Evolutionary conservation across 805 yeast genomes (phyloP), one percentile per base, ranked within the genome.

Genomic region (Saccharomycopsis selenospora): DNA sequence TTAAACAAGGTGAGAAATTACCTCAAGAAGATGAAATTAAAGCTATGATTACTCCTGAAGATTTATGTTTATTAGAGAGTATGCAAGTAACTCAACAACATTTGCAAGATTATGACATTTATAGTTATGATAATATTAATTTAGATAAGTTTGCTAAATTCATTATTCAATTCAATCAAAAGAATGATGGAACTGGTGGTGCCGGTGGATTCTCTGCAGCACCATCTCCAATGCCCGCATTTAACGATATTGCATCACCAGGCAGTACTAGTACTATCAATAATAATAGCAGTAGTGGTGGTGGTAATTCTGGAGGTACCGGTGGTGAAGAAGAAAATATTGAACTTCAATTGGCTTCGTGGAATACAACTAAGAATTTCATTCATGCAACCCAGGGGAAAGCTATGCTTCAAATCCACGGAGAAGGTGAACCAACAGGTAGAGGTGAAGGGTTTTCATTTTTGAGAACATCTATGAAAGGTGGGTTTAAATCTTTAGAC

Each of bases 391-490:
- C 95, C 22, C 98, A 90, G 61, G 95, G 96, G 48, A 90, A 95
- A 59, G 95, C 97, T 0, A 93, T 93, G 97, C 72, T 93, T 40
- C 96, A 89, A 60, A 76, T 93, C 23, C 87, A 87, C 61, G 96
- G 96, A 11, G 90, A 82, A 47, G 98, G 98, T 43, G 98, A 93
- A 63, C 95, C 96, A 1, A 80, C 95, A 0, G 95, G 95, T 22
- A 79, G 85, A 54, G 93, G 95, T 2, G 85, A 87, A 55, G 95
- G 91, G 0, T 85, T 85, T 56, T 87, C 96, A 7, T 85, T 91
- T 56, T 71, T 90, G 57, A 76, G 90, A 55, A 85, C 96, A 0
- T 87, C 97, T 0, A 95, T 91, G 87, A 93, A 91, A 64, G 96
- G 95, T 59, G 95, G 96, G 1, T 91, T 91, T 64, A 66, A 69